A percentile compares a stretch with the other conserved stretches of the same genome.
Conservation (phyloP, 2,329 filamentous ascomycete genomes). For the Alternaria postmessia region DNA sequence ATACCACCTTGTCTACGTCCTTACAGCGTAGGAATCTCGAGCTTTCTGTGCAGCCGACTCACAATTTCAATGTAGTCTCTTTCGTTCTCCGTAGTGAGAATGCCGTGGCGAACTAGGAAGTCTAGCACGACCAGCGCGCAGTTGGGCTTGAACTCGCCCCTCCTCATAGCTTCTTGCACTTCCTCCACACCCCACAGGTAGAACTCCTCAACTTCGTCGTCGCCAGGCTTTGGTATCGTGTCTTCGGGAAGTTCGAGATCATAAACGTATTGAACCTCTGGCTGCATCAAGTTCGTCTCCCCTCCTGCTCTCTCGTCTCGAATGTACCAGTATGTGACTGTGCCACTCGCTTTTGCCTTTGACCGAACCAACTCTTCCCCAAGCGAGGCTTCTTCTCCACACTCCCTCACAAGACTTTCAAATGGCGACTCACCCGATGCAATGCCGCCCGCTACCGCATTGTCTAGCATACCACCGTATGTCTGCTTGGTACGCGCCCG, state of each 20-base stretch:
- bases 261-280: conserved; percentile 91
- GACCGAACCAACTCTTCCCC: conserved; percentile 72
- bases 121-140: conserved; percentile 85
- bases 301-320: conserved; percentile 79
- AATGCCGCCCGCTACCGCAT: conserved; percentile 88
- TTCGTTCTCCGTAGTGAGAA: conserved; percentile 82
- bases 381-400: conserved; percentile 86
- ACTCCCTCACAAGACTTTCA: conserved; percentile 84
- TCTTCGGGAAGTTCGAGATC: conserved; percentile 79
- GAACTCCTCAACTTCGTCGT: conserved; percentile 90
- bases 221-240: conserved; percentile 76
- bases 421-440: conserved; percentile 81
- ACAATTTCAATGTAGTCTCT: conserved; percentile 78
- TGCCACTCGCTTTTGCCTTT: conserved; percentile 68
- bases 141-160: conserved; percentile 90
- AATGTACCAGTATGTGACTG: conserved; percentile 85
- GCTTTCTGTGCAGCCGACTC: conserved; percentile 75
- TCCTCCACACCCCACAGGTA: conserved; percentile 79
- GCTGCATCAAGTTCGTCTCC: conserved; percentile 83
- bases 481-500: conserved; percentile 81
- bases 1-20: conserved; percentile 6
- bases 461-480: conserved; percentile 92
- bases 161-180: conserved; percentile 72
- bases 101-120: conserved; percentile 86
- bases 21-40: conserved; percentile 73